Evolutionary conservation across 2,329 filamentous ascomycete genomes (phyloP), one percentile per base, ranked within the genome.

Genomic region (Eutypella sp.): DNA sequence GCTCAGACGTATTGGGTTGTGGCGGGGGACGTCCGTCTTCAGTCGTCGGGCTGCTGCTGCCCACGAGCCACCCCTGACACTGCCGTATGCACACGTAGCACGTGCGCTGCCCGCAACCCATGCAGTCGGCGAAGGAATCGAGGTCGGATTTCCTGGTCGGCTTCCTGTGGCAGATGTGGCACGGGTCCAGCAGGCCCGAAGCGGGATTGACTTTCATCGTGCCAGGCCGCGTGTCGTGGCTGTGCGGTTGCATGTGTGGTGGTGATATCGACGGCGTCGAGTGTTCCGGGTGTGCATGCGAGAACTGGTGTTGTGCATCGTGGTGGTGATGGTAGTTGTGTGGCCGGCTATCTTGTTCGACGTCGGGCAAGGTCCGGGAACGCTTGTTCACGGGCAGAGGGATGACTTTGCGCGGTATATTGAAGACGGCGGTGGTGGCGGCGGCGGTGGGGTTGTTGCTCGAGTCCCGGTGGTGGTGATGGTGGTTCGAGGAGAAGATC

Each of bases 71-170:
- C 2, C 78, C 77, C 11, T 75, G 67, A 54, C 84, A 88, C 53
- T 79, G 69, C 22, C 84, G 69, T 38, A 85, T 76, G 60, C 84
- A 88, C n/a, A 88, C 72, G 57, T 78, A 87, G 60, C 84, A 88
- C 1, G 83, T 79, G 36, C 82, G 72, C 50, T 76, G 68, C 9
- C 73, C 70, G 58, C 84, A 88, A 13, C 77, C 74, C 53, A 77
- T 68, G 60, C 84, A 88, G 55, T 81, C 72, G 40, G 81, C 76
- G 58, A 81, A 87, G 9, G 77, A 79, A 61, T 85, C 82, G 27
- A 87, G 72, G 46, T 87, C 82, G 5, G 73, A 74, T 59, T 79
- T 84, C 54, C 80, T 80, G 43, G 74, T 82, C 2, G 84, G 84
- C 44, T 76, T 76, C 36, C 81, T 76, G 56, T 78, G 76, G 70